Conservation (phyloP, 1,284 basidiomycete species). For the Schizophyllum amplum region DNA sequence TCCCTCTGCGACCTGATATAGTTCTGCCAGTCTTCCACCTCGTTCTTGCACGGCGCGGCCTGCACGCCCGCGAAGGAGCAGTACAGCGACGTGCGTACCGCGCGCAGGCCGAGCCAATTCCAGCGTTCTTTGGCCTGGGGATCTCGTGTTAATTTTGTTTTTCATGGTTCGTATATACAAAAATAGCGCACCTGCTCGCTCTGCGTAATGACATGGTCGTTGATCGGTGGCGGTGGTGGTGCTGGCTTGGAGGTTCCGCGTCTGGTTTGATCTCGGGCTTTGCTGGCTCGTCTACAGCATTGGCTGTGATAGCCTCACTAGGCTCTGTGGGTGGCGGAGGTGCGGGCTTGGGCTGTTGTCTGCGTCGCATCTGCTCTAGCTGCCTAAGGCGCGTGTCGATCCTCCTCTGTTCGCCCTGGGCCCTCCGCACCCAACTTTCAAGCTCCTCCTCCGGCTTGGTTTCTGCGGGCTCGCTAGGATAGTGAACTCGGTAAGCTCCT, state of each 20-base stretch:
- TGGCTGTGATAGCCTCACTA: constrained; percentile 16
- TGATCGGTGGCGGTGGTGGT: constrained; percentile 29
- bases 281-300: constrained; percentile 34
- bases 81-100: constrained; percentile 33
- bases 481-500: constrained; percentile 8
- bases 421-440: constrained; percentile 61
- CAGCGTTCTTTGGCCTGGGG: constrained; percentile 61
- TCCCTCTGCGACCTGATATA: constrained; percentile 49
- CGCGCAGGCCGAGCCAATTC: constrained; percentile 73
- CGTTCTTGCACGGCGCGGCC: constrained; percentile 67
- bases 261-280: no score
- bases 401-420: constrained; percentile 55
- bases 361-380: constrained; percentile 32
- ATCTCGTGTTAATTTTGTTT: constrained; percentile 1
- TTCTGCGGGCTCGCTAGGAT: constrained; percentile 45
- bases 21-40: constrained; percentile 46
- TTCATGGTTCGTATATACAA: constrained; percentile 1
- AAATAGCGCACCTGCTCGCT: constrained; percentile 50
- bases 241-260: no score
- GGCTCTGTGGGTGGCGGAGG: background rate
- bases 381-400: constrained; percentile 54
- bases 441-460: constrained; percentile 21
- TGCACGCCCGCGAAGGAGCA: constrained; percentile 31
- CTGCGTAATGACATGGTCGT: constrained; percentile 41
- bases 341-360: background rate